These are phyloP conservation scores for Claviceps digitariae DNA, from an alignment of 2,329 filamentous ascomycete species.

Conservation along the genomic window DNA sequence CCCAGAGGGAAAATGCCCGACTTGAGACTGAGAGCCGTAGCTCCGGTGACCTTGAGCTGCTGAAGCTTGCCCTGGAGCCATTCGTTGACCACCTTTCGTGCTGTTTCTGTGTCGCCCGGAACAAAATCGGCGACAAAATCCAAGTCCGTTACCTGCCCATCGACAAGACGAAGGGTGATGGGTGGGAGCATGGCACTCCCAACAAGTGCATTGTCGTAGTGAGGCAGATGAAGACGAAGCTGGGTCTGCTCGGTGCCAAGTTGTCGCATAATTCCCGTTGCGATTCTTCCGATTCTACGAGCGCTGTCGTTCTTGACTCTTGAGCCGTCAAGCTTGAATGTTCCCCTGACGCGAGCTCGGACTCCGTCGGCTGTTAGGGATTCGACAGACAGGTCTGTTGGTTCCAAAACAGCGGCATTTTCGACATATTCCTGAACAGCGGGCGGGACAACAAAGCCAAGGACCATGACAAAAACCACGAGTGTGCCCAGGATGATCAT, in stretches of 20 bases:
- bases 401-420: slow-evolving; percentile 67
- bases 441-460: slow-evolving; percentile 71
- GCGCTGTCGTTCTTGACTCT: slow-evolving; percentile 59
- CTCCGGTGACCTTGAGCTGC: slow-evolving; percentile 57
- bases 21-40: slow-evolving; percentile 58
- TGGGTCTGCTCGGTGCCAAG: slow-evolving; percentile 61
- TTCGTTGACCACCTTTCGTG: slow-evolving; percentile 72
- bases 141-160: slow-evolving; percentile 63
- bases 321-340: slow-evolving; percentile 66
- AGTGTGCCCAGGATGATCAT: slow-evolving; percentile 50
- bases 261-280: slow-evolving; percentile 67
- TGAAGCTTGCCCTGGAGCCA: slow-evolving; percentile 72
- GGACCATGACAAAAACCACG: slow-evolving; percentile 54
- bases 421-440: slow-evolving; percentile 77
- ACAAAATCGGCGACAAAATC: slow-evolving; percentile 67
- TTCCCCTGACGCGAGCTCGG: slow-evolving; percentile 65
- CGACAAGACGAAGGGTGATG: slow-evolving; percentile 61
- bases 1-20: slow-evolving; percentile 72
- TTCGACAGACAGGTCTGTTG: slow-evolving; percentile 72
- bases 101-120: slow-evolving; percentile 62
- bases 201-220: slow-evolving; percentile 64
- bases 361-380: slow-evolving; percentile 71
- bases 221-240: slow-evolving; percentile 67
- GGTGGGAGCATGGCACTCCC: slow-evolving; percentile 66
- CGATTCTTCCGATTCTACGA: slow-evolving; percentile 60